Evolutionary conservation across 2,329 filamentous ascomycete genomes (phyloP).

Genomic region (Emericellopsis cladophorae): DNA sequence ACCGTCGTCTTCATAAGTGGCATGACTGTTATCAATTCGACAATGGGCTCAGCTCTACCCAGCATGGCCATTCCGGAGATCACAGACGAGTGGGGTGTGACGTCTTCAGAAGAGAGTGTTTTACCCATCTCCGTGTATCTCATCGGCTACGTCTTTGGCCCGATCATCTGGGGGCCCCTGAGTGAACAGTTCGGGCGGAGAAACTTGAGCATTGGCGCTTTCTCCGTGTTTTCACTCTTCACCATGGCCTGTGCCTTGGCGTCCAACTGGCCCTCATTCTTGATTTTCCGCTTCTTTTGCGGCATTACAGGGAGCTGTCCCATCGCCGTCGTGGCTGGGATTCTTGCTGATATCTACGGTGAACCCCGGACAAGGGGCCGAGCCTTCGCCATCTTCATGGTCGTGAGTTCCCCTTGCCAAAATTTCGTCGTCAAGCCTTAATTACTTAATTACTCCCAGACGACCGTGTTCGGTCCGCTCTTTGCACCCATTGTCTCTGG

Average conservation of each 20-base stretch:
- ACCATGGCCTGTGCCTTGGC: constrained; percentile 43
- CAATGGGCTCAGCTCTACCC: constrained; percentile 52
- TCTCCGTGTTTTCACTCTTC: constrained; percentile 33
- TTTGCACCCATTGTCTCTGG: constrained; percentile 53
- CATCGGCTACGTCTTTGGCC: constrained; percentile 49
- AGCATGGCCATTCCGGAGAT: constrained; percentile 50
- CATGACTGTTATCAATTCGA: constrained; percentile 52
- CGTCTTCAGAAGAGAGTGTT: constrained; percentile 28
- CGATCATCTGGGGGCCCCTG: constrained; percentile 50
- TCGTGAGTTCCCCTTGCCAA: constrained; percentile 22
- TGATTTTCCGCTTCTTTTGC: constrained; percentile 40
- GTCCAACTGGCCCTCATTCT: constrained; percentile 36
- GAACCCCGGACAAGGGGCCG: constrained; percentile 33
- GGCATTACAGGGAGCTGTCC: constrained; percentile 44
- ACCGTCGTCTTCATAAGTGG: constrained; percentile 41
- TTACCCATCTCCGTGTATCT: constrained; percentile 52
- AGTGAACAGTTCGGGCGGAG: constrained; percentile 52
- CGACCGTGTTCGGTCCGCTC: constrained; percentile 54
- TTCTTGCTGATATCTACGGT: constrained; percentile 54
- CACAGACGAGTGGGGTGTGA: constrained; percentile 41
- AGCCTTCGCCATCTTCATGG: constrained; percentile 51
- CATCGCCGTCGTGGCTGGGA: constrained; percentile 48
- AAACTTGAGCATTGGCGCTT: constrained; percentile 29
- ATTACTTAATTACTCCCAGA: constrained; percentile 16
- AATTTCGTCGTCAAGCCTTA: not conserved